phyloP scores from a whole-genome alignment of 2,329 filamentous ascomycete species.

The Fusarium devonianum region DNA sequence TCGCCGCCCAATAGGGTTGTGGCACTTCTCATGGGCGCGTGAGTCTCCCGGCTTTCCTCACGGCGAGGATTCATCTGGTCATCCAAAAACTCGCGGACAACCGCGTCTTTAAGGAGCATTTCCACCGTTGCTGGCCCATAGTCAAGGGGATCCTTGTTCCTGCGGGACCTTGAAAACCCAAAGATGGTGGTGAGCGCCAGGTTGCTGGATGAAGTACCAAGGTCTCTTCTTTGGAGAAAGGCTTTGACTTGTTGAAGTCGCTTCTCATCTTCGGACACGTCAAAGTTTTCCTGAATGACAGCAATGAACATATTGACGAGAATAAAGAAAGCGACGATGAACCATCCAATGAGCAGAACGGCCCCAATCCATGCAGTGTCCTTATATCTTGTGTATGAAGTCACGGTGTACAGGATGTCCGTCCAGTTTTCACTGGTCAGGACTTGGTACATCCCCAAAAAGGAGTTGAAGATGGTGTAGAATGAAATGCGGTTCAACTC shows the following conservation, averaged over 20 bases:
- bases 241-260: constrained; percentile 94
- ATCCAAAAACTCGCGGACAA: constrained; percentile 93
- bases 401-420: constrained; percentile 81
- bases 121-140: constrained; percentile 92
- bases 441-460: constrained; percentile 97
- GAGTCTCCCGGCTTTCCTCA: constrained; percentile 44
- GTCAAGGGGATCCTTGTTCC: constrained; percentile 82
- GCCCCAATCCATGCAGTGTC: constrained; percentile 93
- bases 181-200: constrained; percentile 78
- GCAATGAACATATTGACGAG: constrained; percentile 99
- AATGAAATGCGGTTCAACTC: constrained; percentile 77
- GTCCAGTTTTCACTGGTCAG: constrained; percentile 98
- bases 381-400: constrained; percentile 67
- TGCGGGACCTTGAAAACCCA: constrained; percentile 64
- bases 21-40: constrained; percentile 43
- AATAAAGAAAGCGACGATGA: constrained; percentile 93
- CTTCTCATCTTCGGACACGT: constrained; percentile 98
- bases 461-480: constrained; percentile 91
- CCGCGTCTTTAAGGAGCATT: constrained; percentile 95
- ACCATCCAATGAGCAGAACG: constrained; percentile 92
- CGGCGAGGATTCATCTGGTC: constrained; percentile 50
- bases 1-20: constrained; percentile 50
- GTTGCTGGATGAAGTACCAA: constrained; percentile 75
- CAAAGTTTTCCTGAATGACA: constrained; percentile 99
- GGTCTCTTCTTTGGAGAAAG: constrained; percentile 89